Conservation (phyloP, 768 basidiomycete species). For the Tulasnella sp. region DNA sequence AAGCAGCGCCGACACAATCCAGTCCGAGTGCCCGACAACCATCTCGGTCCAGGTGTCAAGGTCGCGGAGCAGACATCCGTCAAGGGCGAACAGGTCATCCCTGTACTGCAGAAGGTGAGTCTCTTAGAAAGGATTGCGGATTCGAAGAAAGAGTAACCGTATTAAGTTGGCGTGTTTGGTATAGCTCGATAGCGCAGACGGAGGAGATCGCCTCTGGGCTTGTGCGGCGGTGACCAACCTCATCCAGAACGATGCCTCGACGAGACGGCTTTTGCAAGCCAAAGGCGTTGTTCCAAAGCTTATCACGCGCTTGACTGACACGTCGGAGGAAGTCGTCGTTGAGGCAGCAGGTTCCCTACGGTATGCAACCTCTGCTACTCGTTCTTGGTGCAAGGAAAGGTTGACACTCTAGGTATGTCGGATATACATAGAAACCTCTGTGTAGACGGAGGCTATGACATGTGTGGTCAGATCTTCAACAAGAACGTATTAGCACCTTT, state of each 20-base stretch:
- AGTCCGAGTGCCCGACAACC: constrained; percentile 85
- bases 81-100: constrained; percentile 69
- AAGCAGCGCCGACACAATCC: constrained; percentile 84
- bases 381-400: constrained; percentile 20
- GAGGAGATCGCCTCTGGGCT: constrained; percentile 83
- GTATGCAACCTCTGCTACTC: constrained; percentile 36
- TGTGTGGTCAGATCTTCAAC: constrained; percentile 95
- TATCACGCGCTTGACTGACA: constrained; percentile 79
- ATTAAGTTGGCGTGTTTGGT: not conserved
- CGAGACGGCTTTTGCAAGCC: constrained; percentile 77
- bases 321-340: constrained; percentile 80
- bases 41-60: constrained; percentile 72
- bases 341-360: constrained; percentile 83
- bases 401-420: not conserved
- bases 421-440: constrained; percentile 73
- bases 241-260: constrained; percentile 91
- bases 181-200: constrained; percentile 68
- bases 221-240: constrained; percentile 93
- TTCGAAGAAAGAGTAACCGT: not conserved
- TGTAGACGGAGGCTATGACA: constrained; percentile 90
- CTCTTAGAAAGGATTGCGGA: not conserved
- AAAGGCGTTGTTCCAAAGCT: constrained; percentile 82
- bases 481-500: constrained; percentile 80
- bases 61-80: constrained; percentile 62
- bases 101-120: constrained; percentile 79